Conservation (phyloP, 2,329 filamentous ascomycete species). For the Botryotinia narcissicola region DNA sequence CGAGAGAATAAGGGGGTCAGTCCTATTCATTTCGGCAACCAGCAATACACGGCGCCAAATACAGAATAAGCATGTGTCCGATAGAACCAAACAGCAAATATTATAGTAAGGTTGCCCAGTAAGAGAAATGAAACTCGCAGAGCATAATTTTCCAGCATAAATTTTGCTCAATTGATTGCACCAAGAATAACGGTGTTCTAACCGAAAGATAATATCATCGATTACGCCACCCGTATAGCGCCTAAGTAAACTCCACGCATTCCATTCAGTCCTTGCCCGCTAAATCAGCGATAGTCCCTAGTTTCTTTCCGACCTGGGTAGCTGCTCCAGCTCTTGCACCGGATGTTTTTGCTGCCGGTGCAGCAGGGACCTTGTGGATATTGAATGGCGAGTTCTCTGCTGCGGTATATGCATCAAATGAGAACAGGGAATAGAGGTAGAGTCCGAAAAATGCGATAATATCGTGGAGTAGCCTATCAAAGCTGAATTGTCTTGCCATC, state of each 20-base stretch:
- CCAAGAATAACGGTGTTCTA: not conserved
- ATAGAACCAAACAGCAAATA: not conserved
- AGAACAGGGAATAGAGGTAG: conserved; percentile 60
- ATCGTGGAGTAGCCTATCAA: conserved; percentile 14
- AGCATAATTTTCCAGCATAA: not conserved
- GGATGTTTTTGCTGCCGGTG: conserved; percentile 23
- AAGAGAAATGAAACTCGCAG: not conserved
- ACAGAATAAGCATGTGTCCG: not conserved
- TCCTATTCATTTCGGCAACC: not conserved
- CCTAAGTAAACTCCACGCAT: conserved; percentile 3
- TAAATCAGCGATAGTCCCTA: conserved; percentile 39
- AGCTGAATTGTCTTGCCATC: conserved; percentile 13
- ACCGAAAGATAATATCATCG: not conserved
- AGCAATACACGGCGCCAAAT: not conserved
- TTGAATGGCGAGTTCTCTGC: conserved; percentile 61
- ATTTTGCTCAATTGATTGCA: not conserved
- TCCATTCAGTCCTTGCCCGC: conserved; percentile 11
- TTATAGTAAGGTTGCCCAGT: not conserved
- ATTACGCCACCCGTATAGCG: not conserved
- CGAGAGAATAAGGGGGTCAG: not conserved
- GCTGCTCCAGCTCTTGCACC: conserved; percentile 34
- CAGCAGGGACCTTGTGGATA: conserved; percentile 40
- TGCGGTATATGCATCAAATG: conserved; percentile 62
- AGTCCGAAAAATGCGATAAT: conserved; percentile 53
- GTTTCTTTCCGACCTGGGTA: conserved; percentile 34